phyloP scores from a whole-genome alignment of 2,329 filamentous ascomycete species.

The Bipolaris bicolor region DNA sequence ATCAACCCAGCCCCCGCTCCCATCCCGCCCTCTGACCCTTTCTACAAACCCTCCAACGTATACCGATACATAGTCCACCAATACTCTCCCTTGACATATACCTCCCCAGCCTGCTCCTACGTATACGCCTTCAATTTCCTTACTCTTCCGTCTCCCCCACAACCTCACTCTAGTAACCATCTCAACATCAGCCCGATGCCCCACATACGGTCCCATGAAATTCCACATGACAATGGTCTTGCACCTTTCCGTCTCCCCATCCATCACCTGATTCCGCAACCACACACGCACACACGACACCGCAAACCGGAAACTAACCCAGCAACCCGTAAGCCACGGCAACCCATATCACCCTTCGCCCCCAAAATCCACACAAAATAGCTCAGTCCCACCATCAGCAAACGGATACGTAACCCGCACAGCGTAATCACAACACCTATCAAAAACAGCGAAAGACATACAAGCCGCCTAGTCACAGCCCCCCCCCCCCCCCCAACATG shows the following conservation, averaged over 20 bases:
- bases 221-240: slow-evolving; percentile 22
- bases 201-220: slow-evolving; percentile 31
- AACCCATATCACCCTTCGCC: slow-evolving; percentile 18
- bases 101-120: slow-evolving; percentile 41
- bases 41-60: slow-evolving; percentile 48
- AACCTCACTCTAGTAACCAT: slow-evolving; percentile 12
- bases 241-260: neutral
- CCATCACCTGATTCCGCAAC: slow-evolving; percentile 15
- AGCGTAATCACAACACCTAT: slow-evolving; percentile 6
- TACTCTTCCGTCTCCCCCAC: slow-evolving; percentile 16
- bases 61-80: slow-evolving; percentile 48
- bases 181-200: slow-evolving; percentile 31
- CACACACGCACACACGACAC: slow-evolving; percentile 20
- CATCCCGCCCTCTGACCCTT: slow-evolving; percentile 34
- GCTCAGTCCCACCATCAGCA: slow-evolving; percentile 25
- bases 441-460: slow-evolving; percentile 5
- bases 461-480: slow-evolving; percentile 19
- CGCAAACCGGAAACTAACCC: slow-evolving; percentile 20
- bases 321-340: slow-evolving; percentile 27
- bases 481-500: too few relatives aligned
- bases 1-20: slow-evolving; percentile 37
- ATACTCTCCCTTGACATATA: slow-evolving; percentile 24
- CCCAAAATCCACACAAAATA: slow-evolving; percentile 22
- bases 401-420: slow-evolving; percentile 32
- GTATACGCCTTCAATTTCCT: slow-evolving; percentile 29